Base-by-base conservation (phyloP, 2,329 filamentous ascomycete genomes). In the Epichloe typhina region DNA sequence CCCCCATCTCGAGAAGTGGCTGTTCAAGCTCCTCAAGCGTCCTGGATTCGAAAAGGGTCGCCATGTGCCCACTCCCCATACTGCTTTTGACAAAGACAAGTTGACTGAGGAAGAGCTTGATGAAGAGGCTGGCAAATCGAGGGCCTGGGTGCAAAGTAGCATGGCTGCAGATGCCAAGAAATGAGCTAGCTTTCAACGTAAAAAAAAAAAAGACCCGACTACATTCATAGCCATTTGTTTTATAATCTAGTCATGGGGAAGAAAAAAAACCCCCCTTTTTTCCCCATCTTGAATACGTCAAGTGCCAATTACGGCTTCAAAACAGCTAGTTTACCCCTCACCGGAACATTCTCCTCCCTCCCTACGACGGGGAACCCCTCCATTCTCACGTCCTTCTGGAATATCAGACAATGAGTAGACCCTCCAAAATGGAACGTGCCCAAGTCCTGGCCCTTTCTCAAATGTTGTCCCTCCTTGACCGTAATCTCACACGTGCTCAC, bases 371-470 rank as follows among this genome's bases (percentile, higher is more conserved):
- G 70, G 37, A 72, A 64, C 0, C 61, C 69, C 2, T 68, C 62
- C 0, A 80, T 53, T 50, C 71, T 67, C 35, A 83, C 76, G 0
- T 69, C 74, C 55, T 75, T 72, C 26, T 77, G 66, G 66, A 88
- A 88, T 3, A 89, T 60, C 57, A 88, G 60, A 57, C 82, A 86
- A 61, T 86, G 80, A 1, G 79, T 80, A 6, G 77, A 83, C 0
- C 86, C 85, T n/a, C 85, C 85, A 61, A 83, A 88, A 61, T 89
- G 85, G 65, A 89, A 89, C 83, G 87, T 88, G 41, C 85, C 85
- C 39, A 82, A 71, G 67, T 88, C 69, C 4, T 88, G 77, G 1
- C 86, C 86, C 70, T 88, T 88, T 49, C 71, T 70, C 15, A 89
- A 61, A 49, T 74, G 72, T 61, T 88, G 74, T 0, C 83, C 84